These are phyloP conservation scores for Pleurotus sapidus DNA, from an alignment of 768 basidiomycete genomes.

Conservation along the genomic window DNA sequence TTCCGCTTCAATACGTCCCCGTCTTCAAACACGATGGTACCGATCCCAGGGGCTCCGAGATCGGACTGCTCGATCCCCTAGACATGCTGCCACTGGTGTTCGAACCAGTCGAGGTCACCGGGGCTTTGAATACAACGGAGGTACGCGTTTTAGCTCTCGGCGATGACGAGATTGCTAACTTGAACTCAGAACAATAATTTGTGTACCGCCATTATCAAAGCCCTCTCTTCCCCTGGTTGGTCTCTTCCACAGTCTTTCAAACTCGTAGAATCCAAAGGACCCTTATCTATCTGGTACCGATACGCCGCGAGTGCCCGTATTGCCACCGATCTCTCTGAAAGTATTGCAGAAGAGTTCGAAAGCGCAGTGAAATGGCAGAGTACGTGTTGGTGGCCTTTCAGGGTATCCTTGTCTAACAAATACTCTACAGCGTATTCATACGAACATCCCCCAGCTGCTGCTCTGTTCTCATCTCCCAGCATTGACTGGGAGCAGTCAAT, in stretches of 20 bases:
- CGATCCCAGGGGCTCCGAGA: conserved; percentile 30
- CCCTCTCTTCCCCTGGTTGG: conserved; percentile 25
- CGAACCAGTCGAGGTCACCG: conserved; percentile 15
- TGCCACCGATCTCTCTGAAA: conserved; percentile 27
- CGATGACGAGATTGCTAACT: too few relatives aligned
- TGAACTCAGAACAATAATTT: conserved; percentile 26
- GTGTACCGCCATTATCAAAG: conserved; percentile 19
- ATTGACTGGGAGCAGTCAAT: conserved; percentile 63
- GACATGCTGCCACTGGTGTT: conserved; percentile 50
- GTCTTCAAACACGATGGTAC: conserved; percentile 37
- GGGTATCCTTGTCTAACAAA: not conserved
- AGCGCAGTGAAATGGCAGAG: conserved; percentile 56
- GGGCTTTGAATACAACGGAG: not conserved
- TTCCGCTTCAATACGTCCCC: conserved; percentile 44
- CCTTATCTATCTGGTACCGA: conserved; percentile 40
- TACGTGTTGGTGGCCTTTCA: conserved; percentile 16
- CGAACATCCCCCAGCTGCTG: conserved; percentile 42
- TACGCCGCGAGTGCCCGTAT: conserved; percentile 35
- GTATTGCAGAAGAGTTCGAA: conserved; percentile 45
- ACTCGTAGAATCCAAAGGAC: conserved; percentile 27
- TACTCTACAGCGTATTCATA: conserved; percentile 39
- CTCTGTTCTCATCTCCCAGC: conserved; percentile 42
- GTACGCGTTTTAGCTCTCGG: not conserved
- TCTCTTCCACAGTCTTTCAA: conserved; percentile 16
- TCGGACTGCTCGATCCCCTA: conserved; percentile 51